Evolutionary conservation across 2,329 filamentous ascomycete species (phyloP).

Genomic region (Penicillium sp.): DNA sequence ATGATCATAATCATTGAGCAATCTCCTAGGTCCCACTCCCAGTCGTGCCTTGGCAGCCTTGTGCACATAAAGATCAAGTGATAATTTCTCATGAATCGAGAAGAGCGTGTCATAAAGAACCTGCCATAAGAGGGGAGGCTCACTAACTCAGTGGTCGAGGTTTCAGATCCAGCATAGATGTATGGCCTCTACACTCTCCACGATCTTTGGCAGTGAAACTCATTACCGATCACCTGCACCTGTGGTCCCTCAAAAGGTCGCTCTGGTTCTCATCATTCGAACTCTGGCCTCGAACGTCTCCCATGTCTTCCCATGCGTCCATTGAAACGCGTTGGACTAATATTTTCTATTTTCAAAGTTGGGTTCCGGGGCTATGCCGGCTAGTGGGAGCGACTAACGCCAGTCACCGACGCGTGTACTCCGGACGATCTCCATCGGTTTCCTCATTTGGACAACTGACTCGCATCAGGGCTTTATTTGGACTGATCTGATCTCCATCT

Average conservation of each 20-base stretch:
- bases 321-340: too few relatives aligned
- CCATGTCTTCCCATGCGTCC: background rate
- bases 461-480: background rate
- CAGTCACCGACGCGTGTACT: background rate
- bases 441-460: background rate
- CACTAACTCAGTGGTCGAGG: background rate
- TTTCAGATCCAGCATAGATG: background rate
- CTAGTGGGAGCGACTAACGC: background rate
- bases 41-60: background rate
- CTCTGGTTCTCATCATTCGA: too few relatives aligned
- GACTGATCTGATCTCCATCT: background rate
- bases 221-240: too few relatives aligned
- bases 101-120: background rate
- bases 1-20: too few relatives aligned
- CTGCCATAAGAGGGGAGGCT: background rate
- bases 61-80: background rate
- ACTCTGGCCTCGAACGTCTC: too few relatives aligned
- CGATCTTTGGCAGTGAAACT: too few relatives aligned
- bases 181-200: too few relatives aligned
- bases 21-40: background rate
- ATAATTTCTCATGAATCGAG: background rate
- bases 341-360: background rate
- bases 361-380: too few relatives aligned
- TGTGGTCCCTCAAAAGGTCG: too few relatives aligned
- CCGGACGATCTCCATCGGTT: background rate